A percentile compares a stretch with the other conserved stretches of the same genome.
Conservation (phyloP, 2,329 filamentous ascomycete species). For the Aspergillus latus region DNA sequence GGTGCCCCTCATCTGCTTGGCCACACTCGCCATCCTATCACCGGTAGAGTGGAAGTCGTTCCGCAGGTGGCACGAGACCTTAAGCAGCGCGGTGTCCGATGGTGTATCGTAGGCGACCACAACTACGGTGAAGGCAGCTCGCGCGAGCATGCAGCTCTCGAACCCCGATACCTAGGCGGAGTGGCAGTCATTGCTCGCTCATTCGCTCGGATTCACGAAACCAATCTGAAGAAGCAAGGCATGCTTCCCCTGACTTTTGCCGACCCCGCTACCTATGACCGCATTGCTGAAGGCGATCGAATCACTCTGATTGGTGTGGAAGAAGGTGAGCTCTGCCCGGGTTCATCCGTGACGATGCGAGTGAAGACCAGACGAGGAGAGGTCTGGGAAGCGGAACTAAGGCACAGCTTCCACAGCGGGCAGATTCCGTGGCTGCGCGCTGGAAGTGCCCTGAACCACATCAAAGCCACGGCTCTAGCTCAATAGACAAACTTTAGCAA, state of each 20-base stretch:
- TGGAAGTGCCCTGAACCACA: slow-evolving; percentile 39
- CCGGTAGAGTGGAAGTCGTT: slow-evolving; percentile 72
- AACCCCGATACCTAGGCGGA: slow-evolving; percentile 91
- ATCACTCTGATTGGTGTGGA: slow-evolving; percentile 24
- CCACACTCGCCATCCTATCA: slow-evolving; percentile 60
- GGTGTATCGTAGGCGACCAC: slow-evolving; percentile 96
- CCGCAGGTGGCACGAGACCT: slow-evolving; percentile 91
- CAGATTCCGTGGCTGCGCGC: slow-evolving; percentile 36
- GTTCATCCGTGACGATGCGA: slow-evolving; percentile 31
- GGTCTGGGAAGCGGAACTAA: slow-evolving; percentile 31
- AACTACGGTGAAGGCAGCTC: slow-evolving; percentile 97
- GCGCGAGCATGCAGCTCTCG: slow-evolving; percentile 93
- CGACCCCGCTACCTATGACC: slow-evolving; percentile 86
- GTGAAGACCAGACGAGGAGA: slow-evolving; percentile 26
- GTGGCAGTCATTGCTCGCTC: slow-evolving; percentile 89
- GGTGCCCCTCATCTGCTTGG: slow-evolving; percentile 29
- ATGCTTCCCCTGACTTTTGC: slow-evolving; percentile 95
- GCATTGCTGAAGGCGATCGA: slow-evolving; percentile 22
- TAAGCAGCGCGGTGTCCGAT: slow-evolving; percentile 88
- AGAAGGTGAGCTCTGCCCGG: slow-evolving; percentile 27
- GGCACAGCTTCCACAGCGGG: slow-evolving; percentile 34
- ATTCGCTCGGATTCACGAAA: slow-evolving; percentile 98
- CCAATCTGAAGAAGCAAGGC: slow-evolving; percentile 99
- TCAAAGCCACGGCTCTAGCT: slow-evolving; percentile 21
- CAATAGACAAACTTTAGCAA: background rate